These are phyloP conservation scores for Craterostigma plantagineum DNA, from an alignment of 257 asterid genomes.

Conservation along the genomic window DNA sequence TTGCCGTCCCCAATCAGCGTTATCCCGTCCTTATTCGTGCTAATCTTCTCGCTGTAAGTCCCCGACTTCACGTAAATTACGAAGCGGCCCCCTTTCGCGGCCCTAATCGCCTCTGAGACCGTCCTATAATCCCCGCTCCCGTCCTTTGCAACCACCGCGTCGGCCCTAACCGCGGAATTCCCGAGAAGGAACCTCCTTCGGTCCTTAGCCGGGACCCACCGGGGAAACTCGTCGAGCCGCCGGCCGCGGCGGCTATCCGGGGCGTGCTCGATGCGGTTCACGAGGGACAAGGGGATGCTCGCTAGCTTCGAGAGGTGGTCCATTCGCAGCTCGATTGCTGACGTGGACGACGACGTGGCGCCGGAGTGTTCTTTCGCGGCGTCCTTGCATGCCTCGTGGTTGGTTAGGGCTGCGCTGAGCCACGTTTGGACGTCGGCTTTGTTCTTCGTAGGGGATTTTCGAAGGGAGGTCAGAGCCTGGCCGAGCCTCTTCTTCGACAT, in stretches of 20 bases:
- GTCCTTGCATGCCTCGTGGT: conserved; percentile 34
- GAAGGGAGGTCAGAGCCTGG: conserved; percentile 22
- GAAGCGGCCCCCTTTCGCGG: conserved; percentile 34
- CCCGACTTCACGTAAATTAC: conserved; percentile 64
- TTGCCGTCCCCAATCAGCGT: conserved; percentile 58
- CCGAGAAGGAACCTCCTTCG: conserved; percentile 17
- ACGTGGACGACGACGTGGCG: conserved; percentile 10
- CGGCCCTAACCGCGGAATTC: conserved; percentile 10
- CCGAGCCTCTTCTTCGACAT: conserved; percentile 24
- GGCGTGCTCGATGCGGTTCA: conserved; percentile 13
- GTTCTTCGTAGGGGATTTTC: conserved; percentile 16
- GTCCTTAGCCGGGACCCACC: conserved; percentile 19
- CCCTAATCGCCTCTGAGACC: conserved; percentile 37
- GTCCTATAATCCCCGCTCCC: conserved; percentile 38
- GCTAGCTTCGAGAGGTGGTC: conserved; percentile 17
- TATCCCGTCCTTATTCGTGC: conserved; percentile 25
- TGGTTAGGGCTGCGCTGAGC: conserved; percentile 39
- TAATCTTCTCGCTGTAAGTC: conserved; percentile 26
- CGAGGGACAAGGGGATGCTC: conserved; percentile 25
- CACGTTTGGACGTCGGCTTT: conserved; percentile 38
- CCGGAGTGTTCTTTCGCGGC: conserved; percentile 11
- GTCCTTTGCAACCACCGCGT: conserved; percentile 37
- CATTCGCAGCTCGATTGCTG: conserved; percentile 18
- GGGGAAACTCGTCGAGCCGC: conserved; percentile 14
- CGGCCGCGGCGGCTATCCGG: conserved; percentile 6